Base-by-base conservation (phyloP, 805 yeast species). In the Saccharomycopsis fermentans region DNA sequence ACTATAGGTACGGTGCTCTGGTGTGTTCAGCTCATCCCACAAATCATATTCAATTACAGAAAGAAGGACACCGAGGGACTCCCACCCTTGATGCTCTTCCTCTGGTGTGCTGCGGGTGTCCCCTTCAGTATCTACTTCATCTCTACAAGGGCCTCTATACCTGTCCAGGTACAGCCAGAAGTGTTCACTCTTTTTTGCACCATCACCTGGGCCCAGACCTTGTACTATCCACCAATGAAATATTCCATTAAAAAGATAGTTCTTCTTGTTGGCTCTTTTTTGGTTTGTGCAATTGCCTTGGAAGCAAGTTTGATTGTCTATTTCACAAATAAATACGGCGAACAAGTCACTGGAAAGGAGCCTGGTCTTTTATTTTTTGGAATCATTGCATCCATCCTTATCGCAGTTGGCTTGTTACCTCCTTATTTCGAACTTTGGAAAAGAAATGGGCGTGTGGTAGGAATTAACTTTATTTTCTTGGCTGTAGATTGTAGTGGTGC, bases 11-110 rank as follows among this genome's bases (percentile, higher is more conserved):
- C 98, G 0, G 82, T 91, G 1, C 78, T 87, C 59, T 92, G 97
- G 97, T 91, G 97, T 70, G 74, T 91, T 63, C 97, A 92, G 71
- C 73, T 92, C 63, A 76, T 90, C 1, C 97, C 97, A 1, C 98
- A 88, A 67, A 84, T 91, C 52, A 75, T 82, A 59, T 76, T 82
- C 68, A 91, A 92, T 68, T 90, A 80, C 73, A 76, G 77, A 59
- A 78, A 79, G 8, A 90, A 92, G 66, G 82, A 90, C 67, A 87
- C 96, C 60, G 86, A 83, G 29, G 97, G 98, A 0, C 72, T 91
- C 9, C 96, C 96, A 1, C 90, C 91, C 4, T n/a, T 79, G 37
- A 90, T 92, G 96, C 78, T 89, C 81, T 79, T 89, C 59, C 70
- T 90, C 26, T 91, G 97, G 96, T 82, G 87, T 3, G 69, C 69